Evolutionary conservation across 371 early-diverging fungal genomes (phyloP).

Genomic region (Mucor saturninus): DNA sequence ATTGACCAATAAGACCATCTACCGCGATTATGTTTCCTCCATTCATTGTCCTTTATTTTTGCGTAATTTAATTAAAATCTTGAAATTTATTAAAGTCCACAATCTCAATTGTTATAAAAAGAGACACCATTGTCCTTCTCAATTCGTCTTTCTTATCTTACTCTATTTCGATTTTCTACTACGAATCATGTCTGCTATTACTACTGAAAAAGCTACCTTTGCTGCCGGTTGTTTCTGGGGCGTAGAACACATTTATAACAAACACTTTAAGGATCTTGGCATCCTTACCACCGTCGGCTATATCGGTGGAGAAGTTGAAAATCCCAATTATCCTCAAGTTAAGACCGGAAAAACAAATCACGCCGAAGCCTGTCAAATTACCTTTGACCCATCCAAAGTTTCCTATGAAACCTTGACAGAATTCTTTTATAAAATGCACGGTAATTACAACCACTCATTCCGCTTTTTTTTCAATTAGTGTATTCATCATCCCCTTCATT

Average conservation of each 20-base stretch:
- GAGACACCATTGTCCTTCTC: not conserved
- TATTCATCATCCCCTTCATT: not conserved
- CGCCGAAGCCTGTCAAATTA: constrained; percentile 82
- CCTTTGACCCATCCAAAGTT: constrained; percentile 72
- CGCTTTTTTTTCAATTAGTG: not conserved
- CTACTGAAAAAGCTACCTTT: constrained; percentile 45
- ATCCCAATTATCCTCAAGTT: constrained; percentile 68
- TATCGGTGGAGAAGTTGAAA: constrained; percentile 66
- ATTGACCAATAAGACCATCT: constrained; percentile 8
- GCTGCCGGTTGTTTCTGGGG: constrained; percentile 65
- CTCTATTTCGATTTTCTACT: not conserved
- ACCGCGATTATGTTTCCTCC: constrained; percentile 1
- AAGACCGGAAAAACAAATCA: constrained; percentile 75
- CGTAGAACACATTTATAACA: constrained; percentile 78
- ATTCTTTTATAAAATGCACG: constrained; percentile 87
- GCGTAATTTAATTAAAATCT: constrained; percentile 17
- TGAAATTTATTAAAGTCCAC: not conserved
- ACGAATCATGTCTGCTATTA: not conserved
- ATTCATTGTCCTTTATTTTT: constrained; percentile 25
- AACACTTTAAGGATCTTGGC: constrained; percentile 57
- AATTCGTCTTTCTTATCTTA: constrained; percentile 1
- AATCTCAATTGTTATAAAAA: constrained; percentile 11
- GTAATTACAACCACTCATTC: constrained; percentile 20
- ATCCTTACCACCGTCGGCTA: constrained; percentile 79
- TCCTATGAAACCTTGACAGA: constrained; percentile 70